A percentile compares a stretch with the other conserved stretches of the same genome.
These are phyloP conservation scores for Fusarium falciforme DNA, from an alignment of 2,329 filamentous ascomycete genomes.

Conservation along the genomic window DNA sequence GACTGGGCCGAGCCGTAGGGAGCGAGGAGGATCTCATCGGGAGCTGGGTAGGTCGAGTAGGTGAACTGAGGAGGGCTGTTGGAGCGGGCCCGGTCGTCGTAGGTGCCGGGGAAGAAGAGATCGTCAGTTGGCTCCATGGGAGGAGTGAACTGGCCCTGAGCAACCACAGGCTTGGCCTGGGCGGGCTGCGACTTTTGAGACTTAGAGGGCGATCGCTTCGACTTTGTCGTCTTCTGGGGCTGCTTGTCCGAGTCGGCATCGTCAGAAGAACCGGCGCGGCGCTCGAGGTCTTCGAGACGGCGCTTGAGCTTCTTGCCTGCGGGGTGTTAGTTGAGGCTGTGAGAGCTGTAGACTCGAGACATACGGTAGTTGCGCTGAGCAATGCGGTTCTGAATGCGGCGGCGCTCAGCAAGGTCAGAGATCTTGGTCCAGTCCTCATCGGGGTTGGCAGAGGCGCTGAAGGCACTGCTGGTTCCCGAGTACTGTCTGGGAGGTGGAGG, in stretches of 20 bases:
- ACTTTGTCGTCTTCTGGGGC: slow-evolving; percentile 43
- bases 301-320: slow-evolving; percentile 93
- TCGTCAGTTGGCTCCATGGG: slow-evolving; percentile 73
- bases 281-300: slow-evolving; percentile 86
- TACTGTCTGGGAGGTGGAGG: slow-evolving; percentile 71
- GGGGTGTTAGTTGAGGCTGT: neutral
- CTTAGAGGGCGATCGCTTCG: slow-evolving; percentile 48
- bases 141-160: slow-evolving; percentile 69
- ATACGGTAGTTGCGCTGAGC: slow-evolving; percentile 96
- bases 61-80: slow-evolving; percentile 76
- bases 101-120: slow-evolving; percentile 69
- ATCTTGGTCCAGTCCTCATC: slow-evolving; percentile 99
- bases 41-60: slow-evolving; percentile 75
- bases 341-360: slow-evolving; percentile 47
- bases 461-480: slow-evolving; percentile 87
- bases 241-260: slow-evolving; percentile 56
- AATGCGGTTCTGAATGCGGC: slow-evolving; percentile 96
- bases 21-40: slow-evolving; percentile 72
- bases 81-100: slow-evolving; percentile 76
- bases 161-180: slow-evolving; percentile 52
- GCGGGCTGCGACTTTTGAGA: slow-evolving; percentile 45
- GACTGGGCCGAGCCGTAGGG: slow-evolving; percentile 66
- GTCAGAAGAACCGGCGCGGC: slow-evolving; percentile 71
- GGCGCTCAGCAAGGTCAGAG: slow-evolving; percentile 92
- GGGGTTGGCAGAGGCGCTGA: slow-evolving; percentile 92